Evolutionary conservation across 73 alveolate genomes (phyloP), one percentile per base, ranked within the genome.

Genomic region (Paramecium sexaurelia): DNA sequence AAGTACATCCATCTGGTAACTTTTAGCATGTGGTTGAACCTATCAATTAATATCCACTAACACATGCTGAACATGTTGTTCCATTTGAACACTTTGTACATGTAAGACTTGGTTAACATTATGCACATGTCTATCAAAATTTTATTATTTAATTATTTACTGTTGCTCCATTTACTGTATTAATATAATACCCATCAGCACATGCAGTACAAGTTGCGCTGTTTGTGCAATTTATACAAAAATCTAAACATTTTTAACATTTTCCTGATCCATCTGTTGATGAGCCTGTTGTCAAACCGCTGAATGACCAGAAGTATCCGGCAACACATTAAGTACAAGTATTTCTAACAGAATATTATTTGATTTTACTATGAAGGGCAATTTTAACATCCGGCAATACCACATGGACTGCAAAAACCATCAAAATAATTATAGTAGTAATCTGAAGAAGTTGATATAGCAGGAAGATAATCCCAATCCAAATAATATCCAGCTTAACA

Each of bases 321-420:
- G 45, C 83, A 0, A 0, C 2, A 61, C 83, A 61, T 61, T 26
- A 13, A 26, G 47, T 61, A 20, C 83, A 61, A 29, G 83, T 61
- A 11, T 61, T 61, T 61, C 83, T 61, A 61, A 35, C 11, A 51
- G 15, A 3, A 22, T 61, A 9, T 11, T 29, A 13, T 33, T 27
- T 9, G 7, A 7, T 5, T 73, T 33, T 73, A 73, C 57, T 1
- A 8, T 73, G 87, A 73, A 7, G 67, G 66, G 35, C 87, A 73
- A 36, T 33, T 36, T n/a, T 0, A 15, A 73, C 87, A 73, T 27
- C 11, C 43, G 7, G 29, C 17, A 1, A 39, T 33, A 6, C 37
- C 29, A 39, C 87, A 73, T 73, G 55, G 55, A 10, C n/a, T 36
- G 32, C 87, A 73, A 73, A 73, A 73, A 11, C 37, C 55, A 39